Evolutionary conservation across 805 yeast genomes (phyloP).

Genomic region (Cyberlindnera lachancei): DNA sequence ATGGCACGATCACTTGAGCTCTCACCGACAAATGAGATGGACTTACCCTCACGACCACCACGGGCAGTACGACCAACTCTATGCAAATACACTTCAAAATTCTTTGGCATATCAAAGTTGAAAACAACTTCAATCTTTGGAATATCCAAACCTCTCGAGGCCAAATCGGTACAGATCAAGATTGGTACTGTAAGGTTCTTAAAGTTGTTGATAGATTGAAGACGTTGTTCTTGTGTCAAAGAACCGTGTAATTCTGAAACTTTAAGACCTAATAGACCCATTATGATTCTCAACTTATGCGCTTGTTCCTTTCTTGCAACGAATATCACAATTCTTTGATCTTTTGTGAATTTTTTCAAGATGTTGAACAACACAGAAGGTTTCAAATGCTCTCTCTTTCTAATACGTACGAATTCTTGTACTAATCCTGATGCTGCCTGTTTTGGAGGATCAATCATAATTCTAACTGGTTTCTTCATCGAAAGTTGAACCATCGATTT

Average conservation of each 20-base stretch:
- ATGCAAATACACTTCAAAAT: slow-evolving; percentile 86
- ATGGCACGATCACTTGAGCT: slow-evolving; percentile 77
- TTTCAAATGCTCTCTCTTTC: slow-evolving; percentile 78
- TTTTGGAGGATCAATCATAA: slow-evolving; percentile 95
- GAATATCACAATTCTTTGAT: slow-evolving; percentile 75
- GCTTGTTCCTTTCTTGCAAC: slow-evolving; percentile 90
- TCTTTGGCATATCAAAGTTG: slow-evolving; percentile 93
- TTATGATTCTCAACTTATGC: slow-evolving; percentile 69
- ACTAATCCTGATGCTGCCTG: slow-evolving; percentile 84
- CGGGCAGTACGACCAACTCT: slow-evolving; percentile 99
- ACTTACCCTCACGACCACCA: slow-evolving; percentile 94
- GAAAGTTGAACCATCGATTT: slow-evolving; percentile 84
- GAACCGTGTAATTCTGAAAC: slow-evolving; percentile 82
- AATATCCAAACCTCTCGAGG: slow-evolving; percentile 98
- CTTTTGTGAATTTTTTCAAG: slow-evolving; percentile 57
- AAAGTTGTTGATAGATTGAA: slow-evolving; percentile 74
- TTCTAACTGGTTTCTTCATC: slow-evolving; percentile 81
- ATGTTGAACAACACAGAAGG: slow-evolving; percentile 76
- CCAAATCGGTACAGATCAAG: slow-evolving; percentile 92
- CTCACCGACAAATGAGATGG: slow-evolving; percentile 93
- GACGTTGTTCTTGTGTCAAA: slow-evolving; percentile 86
- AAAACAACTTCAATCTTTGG: slow-evolving; percentile 94
- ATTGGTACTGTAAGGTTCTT: slow-evolving; percentile 79
- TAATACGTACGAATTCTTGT: slow-evolving; percentile 91
- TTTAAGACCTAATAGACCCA: slow-evolving; percentile 69